A percentile compares a stretch with the other conserved stretches of the same genome.
Conservation (phyloP, 345 rosid genomes). For the Pugionium cornutum region DNA sequence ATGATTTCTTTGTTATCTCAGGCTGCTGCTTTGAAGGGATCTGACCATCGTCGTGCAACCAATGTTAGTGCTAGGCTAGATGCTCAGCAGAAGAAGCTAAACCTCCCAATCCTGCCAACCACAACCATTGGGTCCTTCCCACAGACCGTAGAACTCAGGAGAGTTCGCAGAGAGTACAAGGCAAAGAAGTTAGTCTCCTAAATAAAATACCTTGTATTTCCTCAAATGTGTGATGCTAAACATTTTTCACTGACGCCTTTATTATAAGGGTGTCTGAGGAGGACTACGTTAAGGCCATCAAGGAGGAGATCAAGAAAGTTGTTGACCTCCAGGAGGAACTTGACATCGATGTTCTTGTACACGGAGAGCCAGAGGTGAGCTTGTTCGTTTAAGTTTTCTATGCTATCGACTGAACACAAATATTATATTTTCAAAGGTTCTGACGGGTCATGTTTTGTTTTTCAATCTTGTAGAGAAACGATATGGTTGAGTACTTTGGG, state of each 20-base stretch:
- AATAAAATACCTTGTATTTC: slow-evolving; percentile 7
- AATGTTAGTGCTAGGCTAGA: slow-evolving; percentile 84
- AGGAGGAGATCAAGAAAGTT: slow-evolving; percentile 90
- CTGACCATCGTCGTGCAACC: slow-evolving; percentile 91
- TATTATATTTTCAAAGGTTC: neutral
- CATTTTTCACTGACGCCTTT: slow-evolving; percentile 1
- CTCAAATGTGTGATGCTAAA: slow-evolving; percentile 4
- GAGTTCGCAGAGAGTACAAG: slow-evolving; percentile 98
- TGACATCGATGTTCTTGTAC: slow-evolving; percentile 95
- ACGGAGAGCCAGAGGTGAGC: slow-evolving; percentile 97
- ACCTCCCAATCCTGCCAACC: slow-evolving; percentile 93
- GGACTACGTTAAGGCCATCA: slow-evolving; percentile 76
- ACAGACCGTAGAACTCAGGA: slow-evolving; percentile 89
- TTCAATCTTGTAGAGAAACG: slow-evolving; percentile 72
- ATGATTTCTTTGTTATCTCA: slow-evolving; percentile 39
- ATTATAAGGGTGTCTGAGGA: slow-evolving; percentile 79
- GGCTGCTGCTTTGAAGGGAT: slow-evolving; percentile 97
- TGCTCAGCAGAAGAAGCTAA: slow-evolving; percentile 96
- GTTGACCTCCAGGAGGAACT: slow-evolving; percentile 94
- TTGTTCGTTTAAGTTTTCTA: neutral
- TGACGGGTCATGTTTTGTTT: slow-evolving; percentile 1
- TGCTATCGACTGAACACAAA: neutral
- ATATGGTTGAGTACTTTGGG: slow-evolving; percentile 99
- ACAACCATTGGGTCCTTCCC: slow-evolving; percentile 99
- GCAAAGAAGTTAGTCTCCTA: slow-evolving; percentile 70